These are phyloP conservation scores for Arabidopsis arenosa DNA, from an alignment of 345 rosid species.

Conservation along the genomic window DNA sequence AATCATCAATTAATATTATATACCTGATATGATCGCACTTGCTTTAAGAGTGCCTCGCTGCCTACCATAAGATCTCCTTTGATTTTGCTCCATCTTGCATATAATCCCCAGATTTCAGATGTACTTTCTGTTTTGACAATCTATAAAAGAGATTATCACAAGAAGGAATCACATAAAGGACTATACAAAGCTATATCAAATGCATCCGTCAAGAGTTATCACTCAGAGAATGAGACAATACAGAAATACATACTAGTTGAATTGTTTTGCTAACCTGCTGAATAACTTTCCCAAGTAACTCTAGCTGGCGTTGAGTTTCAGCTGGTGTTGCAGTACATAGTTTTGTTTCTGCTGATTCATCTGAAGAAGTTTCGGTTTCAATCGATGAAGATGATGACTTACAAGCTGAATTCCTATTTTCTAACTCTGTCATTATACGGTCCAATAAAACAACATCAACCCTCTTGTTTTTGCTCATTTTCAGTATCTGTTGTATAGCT, in stretches of 20 bases:
- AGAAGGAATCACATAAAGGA: conserved; percentile 2
- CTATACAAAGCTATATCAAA: background rate
- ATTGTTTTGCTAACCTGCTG: conserved; percentile 68
- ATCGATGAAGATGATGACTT: conserved; percentile 24
- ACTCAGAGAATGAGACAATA: background rate
- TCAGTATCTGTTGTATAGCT: conserved; percentile 78
- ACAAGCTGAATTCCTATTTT: conserved; percentile 49
- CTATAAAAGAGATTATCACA: conserved; percentile 47
- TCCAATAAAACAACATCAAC: conserved; percentile 62
- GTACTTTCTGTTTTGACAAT: conserved; percentile 62
- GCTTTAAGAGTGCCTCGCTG: conserved; percentile 89
- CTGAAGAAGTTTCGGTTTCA: conserved; percentile 34
- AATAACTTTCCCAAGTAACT: conserved; percentile 71
- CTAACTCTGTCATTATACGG: conserved; percentile 67
- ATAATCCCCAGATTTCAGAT: conserved; percentile 85
- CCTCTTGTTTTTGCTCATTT: conserved; percentile 62
- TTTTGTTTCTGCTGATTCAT: conserved; percentile 41
- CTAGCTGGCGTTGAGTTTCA: conserved; percentile 69
- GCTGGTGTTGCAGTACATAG: conserved; percentile 44
- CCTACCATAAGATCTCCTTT: conserved; percentile 91
- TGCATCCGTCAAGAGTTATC: conserved; percentile 7
- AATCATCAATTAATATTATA: background rate
- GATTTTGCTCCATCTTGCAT: conserved; percentile 86
- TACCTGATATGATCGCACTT: conserved; percentile 96
- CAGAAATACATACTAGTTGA: background rate